These are phyloP conservation scores for Euphorbia tirucalli DNA, from an alignment of 345 rosid species.

Conservation along the genomic window DNA sequence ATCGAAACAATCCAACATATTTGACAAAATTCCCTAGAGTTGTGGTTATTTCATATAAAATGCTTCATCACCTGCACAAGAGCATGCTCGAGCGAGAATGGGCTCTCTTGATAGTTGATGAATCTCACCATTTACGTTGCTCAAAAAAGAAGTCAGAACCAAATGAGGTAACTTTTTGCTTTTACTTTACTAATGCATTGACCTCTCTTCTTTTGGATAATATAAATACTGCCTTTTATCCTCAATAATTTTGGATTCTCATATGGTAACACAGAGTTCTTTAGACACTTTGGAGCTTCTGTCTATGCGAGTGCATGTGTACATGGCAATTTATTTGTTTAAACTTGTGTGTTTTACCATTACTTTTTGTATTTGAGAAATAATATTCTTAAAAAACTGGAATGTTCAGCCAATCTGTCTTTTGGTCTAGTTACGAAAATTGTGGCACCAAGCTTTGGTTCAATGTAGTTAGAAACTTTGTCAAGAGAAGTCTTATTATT, in stretches of 20 bases:
- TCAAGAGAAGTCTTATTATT: background rate
- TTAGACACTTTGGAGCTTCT: background rate
- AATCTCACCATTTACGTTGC: conserved; percentile 87
- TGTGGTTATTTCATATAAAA: conserved; percentile 85
- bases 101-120: conserved; percentile 88
- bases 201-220: conserved; percentile 4
- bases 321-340: background rate
- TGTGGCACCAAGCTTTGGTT: background rate
- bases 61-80: conserved; percentile 74
- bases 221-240: background rate
- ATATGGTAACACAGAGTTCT: background rate
- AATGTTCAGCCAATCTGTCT: background rate
- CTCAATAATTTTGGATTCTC: conserved; percentile 1
- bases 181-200: background rate
- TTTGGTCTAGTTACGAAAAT: background rate
- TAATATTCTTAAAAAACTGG: background rate
- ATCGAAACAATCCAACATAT: conserved; percentile 65
- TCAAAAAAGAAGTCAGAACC: conserved; percentile 69
- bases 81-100: conserved; percentile 74
- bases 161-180: conserved; percentile 53
- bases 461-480: background rate
- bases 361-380: background rate
- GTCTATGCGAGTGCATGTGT: background rate
- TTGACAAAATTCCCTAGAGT: conserved; percentile 70
- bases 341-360: background rate